Conservation (phyloP, 805 yeast species). For the Wickerhamiella lipophila region DNA sequence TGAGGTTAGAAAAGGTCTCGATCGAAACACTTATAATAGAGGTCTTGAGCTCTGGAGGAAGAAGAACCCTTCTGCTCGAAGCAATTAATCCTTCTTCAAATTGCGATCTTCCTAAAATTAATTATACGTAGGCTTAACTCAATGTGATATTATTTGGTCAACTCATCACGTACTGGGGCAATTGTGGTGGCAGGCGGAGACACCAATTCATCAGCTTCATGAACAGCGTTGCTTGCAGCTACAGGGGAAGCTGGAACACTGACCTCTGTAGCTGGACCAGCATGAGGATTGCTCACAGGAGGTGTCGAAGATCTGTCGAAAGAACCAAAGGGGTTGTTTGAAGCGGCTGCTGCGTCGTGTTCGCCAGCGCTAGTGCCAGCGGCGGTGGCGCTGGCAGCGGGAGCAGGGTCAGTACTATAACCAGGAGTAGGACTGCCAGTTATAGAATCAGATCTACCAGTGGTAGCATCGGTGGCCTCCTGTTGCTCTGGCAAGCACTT, state of each 20-base stretch:
- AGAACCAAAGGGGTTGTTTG: not conserved
- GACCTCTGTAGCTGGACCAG: not conserved
- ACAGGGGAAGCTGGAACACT: not conserved
- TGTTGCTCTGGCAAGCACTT: constrained; percentile 5
- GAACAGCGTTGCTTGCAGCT: not conserved
- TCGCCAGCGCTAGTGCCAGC: not conserved
- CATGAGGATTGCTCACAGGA: not conserved
- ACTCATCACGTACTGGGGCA: not conserved
- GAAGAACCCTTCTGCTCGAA: not conserved
- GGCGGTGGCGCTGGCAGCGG: constrained; percentile 3
- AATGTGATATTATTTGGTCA: not conserved
- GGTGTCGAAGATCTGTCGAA: not conserved
- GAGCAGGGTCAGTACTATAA: constrained; percentile 2
- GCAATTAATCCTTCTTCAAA: too few species aligned
- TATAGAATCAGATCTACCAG: not conserved
- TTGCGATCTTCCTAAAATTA: too few species aligned
- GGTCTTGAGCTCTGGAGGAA: constrained; percentile 21
- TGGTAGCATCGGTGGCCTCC: not conserved
- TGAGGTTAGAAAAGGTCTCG: constrained; percentile 41
- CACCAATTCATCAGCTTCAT: not conserved
- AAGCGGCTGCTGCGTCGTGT: not conserved
- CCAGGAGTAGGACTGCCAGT: constrained; percentile 3
- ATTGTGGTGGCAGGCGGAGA: not conserved
- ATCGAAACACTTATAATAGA: constrained; percentile 12
- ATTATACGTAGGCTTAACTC: too few species aligned